Percentiles rank a stretch among this genome's conserved stretches.
Evolutionary conservation across 1,284 basidiomycete species (phyloP).

Genomic region (Mycena sp.): DNA sequence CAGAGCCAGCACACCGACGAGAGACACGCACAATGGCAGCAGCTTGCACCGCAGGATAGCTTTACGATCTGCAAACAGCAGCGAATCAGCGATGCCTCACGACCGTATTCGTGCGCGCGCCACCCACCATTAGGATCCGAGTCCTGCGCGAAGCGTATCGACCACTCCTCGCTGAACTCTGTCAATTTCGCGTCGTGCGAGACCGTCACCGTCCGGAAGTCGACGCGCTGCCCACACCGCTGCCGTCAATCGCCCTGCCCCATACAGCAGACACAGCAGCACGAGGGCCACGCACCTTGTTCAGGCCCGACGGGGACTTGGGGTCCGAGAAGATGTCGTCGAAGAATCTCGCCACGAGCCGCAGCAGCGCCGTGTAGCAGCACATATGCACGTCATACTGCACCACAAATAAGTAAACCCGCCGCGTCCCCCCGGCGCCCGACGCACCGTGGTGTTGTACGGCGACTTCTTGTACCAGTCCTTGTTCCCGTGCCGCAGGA

Average conservation of each 20-base stretch:
- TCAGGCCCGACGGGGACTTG: slow-evolving; percentile 71
- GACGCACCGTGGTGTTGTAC: slow-evolving; percentile 65
- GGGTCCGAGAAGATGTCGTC: slow-evolving; percentile 82
- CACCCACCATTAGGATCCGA: slow-evolving; percentile 62
- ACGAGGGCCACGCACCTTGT: slow-evolving; percentile 71
- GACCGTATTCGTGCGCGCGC: neutral
- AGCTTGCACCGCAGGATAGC: slow-evolving; percentile 73
- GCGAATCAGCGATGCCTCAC: neutral
- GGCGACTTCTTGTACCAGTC: slow-evolving; percentile 81
- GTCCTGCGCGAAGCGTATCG: slow-evolving; percentile 60
- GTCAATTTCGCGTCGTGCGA: slow-evolving; percentile 67
- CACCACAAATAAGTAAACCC: slow-evolving; percentile 1
- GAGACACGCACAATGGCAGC: slow-evolving; percentile 79
- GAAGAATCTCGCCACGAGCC: slow-evolving; percentile 78
- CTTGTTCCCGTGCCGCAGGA: slow-evolving; percentile 71
- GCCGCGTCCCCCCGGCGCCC: neutral
- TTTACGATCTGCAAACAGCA: slow-evolving; percentile 70
- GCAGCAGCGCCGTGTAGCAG: slow-evolving; percentile 73
- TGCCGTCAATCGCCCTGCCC: slow-evolving; percentile 12
- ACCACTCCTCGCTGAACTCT: slow-evolving; percentile 72
- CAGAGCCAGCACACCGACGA: neutral
- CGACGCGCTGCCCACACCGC: slow-evolving; percentile 56
- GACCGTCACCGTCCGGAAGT: slow-evolving; percentile 72
- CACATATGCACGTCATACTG: slow-evolving; percentile 81
- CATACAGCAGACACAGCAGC: neutral